These are phyloP conservation scores for Phytophthora megakarya DNA, from an alignment of 352 stramenopile genomes.

Conservation along the genomic window DNA sequence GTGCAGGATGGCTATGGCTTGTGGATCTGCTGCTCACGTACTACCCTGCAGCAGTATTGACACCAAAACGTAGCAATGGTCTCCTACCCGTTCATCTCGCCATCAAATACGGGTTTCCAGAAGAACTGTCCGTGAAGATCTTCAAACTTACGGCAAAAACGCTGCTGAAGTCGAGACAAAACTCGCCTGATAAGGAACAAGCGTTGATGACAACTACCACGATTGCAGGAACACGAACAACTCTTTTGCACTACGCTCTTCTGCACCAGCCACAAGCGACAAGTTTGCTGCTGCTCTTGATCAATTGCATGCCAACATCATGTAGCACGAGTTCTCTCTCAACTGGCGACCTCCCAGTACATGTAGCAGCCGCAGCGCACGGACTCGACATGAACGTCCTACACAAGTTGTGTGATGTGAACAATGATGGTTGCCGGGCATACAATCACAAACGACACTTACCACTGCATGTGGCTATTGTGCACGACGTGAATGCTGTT, in stretches of 20 bases:
- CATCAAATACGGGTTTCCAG: slow-evolving; percentile 47
- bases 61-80: slow-evolving; percentile 28
- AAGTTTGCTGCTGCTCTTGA: slow-evolving; percentile 37
- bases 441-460: slow-evolving; percentile 51
- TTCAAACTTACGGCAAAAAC: slow-evolving; percentile 22
- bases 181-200: not conserved
- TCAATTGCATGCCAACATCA: slow-evolving; percentile 37
- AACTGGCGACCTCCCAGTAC: slow-evolving; percentile 52
- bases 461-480: slow-evolving; percentile 56
- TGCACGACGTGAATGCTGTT: slow-evolving; percentile 28
- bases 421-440: slow-evolving; percentile 40
- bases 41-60: slow-evolving; percentile 28
- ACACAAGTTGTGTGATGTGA: slow-evolving; percentile 35
- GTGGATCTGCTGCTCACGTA: slow-evolving; percentile 23
- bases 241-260: slow-evolving; percentile 64
- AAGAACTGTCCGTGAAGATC: slow-evolving; percentile 20
- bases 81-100: slow-evolving; percentile 49
- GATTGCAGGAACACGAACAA: slow-evolving; percentile 44
- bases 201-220: slow-evolving; percentile 29
- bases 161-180: slow-evolving; percentile 3
- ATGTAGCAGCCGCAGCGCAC: slow-evolving; percentile 42
- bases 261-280: slow-evolving; percentile 44
- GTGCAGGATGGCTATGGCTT: slow-evolving; percentile 40
- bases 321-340: slow-evolving; percentile 31
- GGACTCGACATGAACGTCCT: slow-evolving; percentile 24